Percentiles rank a stretch among this genome's conserved stretches.
Evolutionary conservation across 345 rosid genomes (phyloP).

Genomic region (Limnanthes douglasii): DNA sequence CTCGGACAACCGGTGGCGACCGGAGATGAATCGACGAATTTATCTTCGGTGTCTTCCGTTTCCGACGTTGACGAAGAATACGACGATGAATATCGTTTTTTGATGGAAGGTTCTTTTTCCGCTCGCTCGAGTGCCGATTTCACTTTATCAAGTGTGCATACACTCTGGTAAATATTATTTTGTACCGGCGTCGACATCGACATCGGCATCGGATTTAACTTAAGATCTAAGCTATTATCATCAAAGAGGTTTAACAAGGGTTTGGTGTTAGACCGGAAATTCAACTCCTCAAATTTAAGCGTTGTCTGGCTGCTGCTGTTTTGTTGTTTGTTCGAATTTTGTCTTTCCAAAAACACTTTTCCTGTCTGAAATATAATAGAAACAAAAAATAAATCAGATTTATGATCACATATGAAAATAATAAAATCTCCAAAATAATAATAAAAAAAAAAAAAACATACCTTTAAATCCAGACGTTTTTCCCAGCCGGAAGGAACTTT

Average conservation of each 20-base stretch:
- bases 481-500: slow-evolving; percentile 87
- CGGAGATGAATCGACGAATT: slow-evolving; percentile 13
- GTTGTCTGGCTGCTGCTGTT: slow-evolving; percentile 20
- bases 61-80: slow-evolving; percentile 25
- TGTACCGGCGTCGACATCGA: slow-evolving; percentile 10
- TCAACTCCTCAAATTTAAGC: slow-evolving; percentile 28
- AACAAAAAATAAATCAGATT: slow-evolving; percentile 6
- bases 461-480: slow-evolving; percentile 86
- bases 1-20: slow-evolving; percentile 72
- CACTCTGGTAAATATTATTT: slow-evolving; percentile 39
- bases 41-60: neutral
- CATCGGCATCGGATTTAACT: slow-evolving; percentile 14
- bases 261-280: slow-evolving; percentile 22
- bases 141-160: slow-evolving; percentile 87
- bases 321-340: slow-evolving; percentile 13
- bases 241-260: slow-evolving; percentile 31
- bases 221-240: slow-evolving; percentile 33
- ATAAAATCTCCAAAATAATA: no score
- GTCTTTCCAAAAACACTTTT: slow-evolving; percentile 45
- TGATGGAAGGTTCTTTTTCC: slow-evolving; percentile 26
- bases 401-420: no score
- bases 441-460: slow-evolving; percentile 11
- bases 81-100: slow-evolving; percentile 32
- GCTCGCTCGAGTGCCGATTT: slow-evolving; percentile 67
- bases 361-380: slow-evolving; percentile 39